Percentiles rank a stretch among this genome's conserved stretches.
These are phyloP conservation scores for Odonthalia washingtoniensis DNA, from an alignment of 31 red algal genomes.

Conservation along the genomic window DNA sequence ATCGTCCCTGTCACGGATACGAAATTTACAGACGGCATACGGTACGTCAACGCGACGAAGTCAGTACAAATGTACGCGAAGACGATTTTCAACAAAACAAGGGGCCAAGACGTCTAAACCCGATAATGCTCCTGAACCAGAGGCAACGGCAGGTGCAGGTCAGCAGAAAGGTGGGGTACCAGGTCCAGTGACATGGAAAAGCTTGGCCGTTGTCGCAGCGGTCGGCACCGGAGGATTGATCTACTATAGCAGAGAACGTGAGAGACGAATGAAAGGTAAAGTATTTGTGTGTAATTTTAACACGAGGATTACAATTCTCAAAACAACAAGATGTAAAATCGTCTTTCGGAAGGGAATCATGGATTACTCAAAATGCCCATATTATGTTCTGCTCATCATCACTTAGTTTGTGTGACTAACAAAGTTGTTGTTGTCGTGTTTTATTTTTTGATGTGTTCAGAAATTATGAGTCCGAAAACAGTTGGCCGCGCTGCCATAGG, in stretches of 20 bases:
- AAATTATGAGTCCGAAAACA: constrained; percentile 39
- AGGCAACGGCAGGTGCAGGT: too few relatives aligned
- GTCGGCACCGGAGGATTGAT: constrained; percentile 67
- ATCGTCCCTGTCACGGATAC: too few relatives aligned
- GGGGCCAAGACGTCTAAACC: too few relatives aligned
- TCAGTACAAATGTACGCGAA: too few relatives aligned
- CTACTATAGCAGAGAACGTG: constrained; percentile 79
- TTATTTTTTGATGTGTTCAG: constrained; percentile 7
- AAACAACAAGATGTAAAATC: not conserved
- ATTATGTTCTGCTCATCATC: not conserved
- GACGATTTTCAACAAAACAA: too few relatives aligned
- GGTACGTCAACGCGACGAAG: too few relatives aligned
- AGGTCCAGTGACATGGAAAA: constrained; percentile 78
- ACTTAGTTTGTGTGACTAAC: not conserved
- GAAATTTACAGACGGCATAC: too few relatives aligned
- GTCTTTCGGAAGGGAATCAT: not conserved
- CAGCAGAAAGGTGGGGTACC: too few relatives aligned
- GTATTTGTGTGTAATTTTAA: not conserved
- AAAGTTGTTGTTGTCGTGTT: not conserved
- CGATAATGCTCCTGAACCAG: too few relatives aligned
- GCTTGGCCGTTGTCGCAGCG: constrained; percentile 59
- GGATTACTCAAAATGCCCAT: not conserved
- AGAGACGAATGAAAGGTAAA: constrained; percentile 67
- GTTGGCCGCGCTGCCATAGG: constrained; percentile 88
- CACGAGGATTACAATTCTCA: not conserved